Base-by-base conservation (phyloP, 2,329 filamentous ascomycete genomes). In the Akanthomyces lecanii region DNA sequence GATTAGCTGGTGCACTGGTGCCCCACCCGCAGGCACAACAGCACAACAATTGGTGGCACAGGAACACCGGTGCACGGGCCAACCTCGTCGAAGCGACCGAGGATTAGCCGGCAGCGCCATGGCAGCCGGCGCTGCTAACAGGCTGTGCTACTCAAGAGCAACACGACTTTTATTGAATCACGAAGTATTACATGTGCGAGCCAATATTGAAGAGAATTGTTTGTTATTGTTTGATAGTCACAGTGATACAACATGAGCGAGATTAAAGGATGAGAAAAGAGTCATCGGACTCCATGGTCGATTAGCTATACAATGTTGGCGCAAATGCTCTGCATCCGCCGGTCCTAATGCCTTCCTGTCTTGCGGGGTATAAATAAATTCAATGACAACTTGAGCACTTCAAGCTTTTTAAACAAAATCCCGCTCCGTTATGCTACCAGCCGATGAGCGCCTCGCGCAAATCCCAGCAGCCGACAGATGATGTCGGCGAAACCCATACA, bases 1-100 rank as follows among this genome's bases (percentile, higher is more conserved):
- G 59, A 51, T 55, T 21, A 57, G 21, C 12, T 36, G 38, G 21
- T 53, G 42, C 25, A 52, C 33, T 50, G n/a, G 45, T 47, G 60
- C 45, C 52, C 61, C 61, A 63, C 61, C 45, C 40, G 25, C 28
- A 62, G 48, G 28, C 57, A 63, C 61, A 62, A 45, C 61, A 62
- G 45, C 56, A 62, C 60, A 62, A 62, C 53, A 62, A 62, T 57
- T 61, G 61, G 61, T 57, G 53, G 60, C 52, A 50, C 40, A 51
- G 52, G 40, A 62, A 44, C 61, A 56, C 23, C 36, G n/a, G 36
- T 21, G 61, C 61, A 63, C 53, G 47, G 47, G 28, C 61, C 61
- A 58, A 11, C 12, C 11, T 21, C 16, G 40, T 5, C 5, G 40
- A 38, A 16, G n/a, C 3, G n/a, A n/a, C 50, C 59, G 59, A 40